Evolutionary conservation across 805 yeast species (phyloP).

Genomic region (Monosporozyma aerobia): DNA sequence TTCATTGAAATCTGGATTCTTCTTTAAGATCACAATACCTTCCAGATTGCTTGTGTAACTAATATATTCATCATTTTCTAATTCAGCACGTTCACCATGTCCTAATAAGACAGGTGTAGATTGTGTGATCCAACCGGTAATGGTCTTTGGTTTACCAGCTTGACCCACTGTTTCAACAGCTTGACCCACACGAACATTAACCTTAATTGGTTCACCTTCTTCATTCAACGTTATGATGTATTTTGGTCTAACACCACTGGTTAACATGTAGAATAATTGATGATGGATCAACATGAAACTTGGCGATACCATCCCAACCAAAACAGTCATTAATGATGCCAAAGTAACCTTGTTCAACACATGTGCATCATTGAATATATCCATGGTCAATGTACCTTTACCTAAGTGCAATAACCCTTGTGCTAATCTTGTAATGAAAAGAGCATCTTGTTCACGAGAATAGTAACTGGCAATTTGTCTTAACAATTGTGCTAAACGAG

Average conservation of each 20-base stretch:
- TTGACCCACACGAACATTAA: conserved; percentile 95
- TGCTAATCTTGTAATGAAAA: conserved; percentile 87
- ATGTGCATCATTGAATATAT: conserved; percentile 84
- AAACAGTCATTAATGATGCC: conserved; percentile 79
- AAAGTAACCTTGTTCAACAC: conserved; percentile 80
- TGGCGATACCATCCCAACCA: conserved; percentile 81
- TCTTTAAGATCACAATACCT: conserved; percentile 86
- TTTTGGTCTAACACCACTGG: conserved; percentile 86
- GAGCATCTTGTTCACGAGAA: conserved; percentile 77
- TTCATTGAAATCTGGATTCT: conserved; percentile 77
- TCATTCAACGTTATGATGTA: conserved; percentile 90
- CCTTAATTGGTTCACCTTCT: conserved; percentile 82
- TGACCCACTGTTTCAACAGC: conserved; percentile 98
- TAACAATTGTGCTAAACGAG: conserved; percentile 90
- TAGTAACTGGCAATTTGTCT: conserved; percentile 93
- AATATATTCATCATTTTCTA: conserved; percentile 81
- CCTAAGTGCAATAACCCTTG: conserved; percentile 94
- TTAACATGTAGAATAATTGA: conserved; percentile 72
- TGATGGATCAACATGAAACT: conserved; percentile 76
- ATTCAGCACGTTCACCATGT: conserved; percentile 92
- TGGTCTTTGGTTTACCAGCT: conserved; percentile 98
- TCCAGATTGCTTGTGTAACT: conserved; percentile 76
- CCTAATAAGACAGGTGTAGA: conserved; percentile 92
- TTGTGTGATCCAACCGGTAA: conserved; percentile 99
- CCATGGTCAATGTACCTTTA: conserved; percentile 86